Evolutionary conservation across 768 basidiomycete species (phyloP), one percentile per base, ranked within the genome.

Genomic region (Tricholoma flavovirens): DNA sequence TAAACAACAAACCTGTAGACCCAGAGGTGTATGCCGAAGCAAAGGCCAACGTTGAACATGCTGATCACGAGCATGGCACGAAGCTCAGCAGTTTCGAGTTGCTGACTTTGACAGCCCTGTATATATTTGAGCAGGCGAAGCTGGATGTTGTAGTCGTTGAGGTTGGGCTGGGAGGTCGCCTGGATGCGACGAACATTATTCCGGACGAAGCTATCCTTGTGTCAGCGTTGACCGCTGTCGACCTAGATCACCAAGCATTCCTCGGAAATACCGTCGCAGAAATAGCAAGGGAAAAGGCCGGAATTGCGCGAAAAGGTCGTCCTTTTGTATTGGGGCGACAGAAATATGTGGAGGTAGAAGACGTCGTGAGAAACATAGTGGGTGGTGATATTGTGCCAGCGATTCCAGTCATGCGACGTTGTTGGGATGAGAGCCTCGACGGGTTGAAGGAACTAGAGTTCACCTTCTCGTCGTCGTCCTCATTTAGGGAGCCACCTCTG

Each of bases 171-270:
- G 97, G 97, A 0, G 97, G 97, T 4, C 77, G 83, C 3, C 71
- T 87, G 50, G 97, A 98, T 67, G 96, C 97, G 17, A 99, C 97
- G 2, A 99, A 99, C 67, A 79, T 89, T 53, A 82, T 98, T 17
- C 81, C 90, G 2, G 81, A 87, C 45, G 75, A 79, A 0, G 73
- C 73, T 51, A 80, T 95, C 40, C 69, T 93, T 30, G 83, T 86
- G 1, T 91, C 90, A n/a, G 88, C 84, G 30, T 75, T 98, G 24
- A 92, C 94, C 0, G 72, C 86, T 2, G 90, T 98, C 19, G 95
- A 93, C 69, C 74, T 98, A 42, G 97, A 99, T 71, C 97, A 98
- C 69, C 93, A 95, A 60, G 81, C 81, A 3, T 93, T 96, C 66
- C 78, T 99, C 22, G 97, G 97, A 0, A 68, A 80, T 53, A 88